Evolutionary conservation across 192 early-diverging fungal genomes (phyloP), one percentile per base, ranked within the genome.

Genomic region (Backusella tarrabulga): DNA sequence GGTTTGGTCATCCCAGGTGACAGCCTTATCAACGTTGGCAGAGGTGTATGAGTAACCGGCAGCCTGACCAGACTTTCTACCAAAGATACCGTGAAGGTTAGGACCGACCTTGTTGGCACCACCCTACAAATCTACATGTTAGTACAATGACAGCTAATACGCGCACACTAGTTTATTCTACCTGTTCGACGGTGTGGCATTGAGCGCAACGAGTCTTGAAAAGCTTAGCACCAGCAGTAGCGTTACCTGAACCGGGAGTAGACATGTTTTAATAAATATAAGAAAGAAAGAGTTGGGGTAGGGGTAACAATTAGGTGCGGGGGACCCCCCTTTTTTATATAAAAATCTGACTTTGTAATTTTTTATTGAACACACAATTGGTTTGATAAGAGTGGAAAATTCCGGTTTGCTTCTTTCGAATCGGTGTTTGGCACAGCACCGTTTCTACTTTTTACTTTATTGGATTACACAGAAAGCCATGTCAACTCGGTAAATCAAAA

Each of bases 161-260:
- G 26, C 7, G 42, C 2, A 32, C 6, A 6, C 14, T 41, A 5
- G 32, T 29, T 26, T 68, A 68, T 81, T 7, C 85, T 52, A 68
- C 82, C 17, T 67, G 85, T 76, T 99, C 96, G 35, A 97, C 91
- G 77, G 96, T 96, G 91, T 99, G 96, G 90, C 97, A 99, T 84
- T 96, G 96, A 73, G 97, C 96, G 79, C 97, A 99, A 76, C 97
- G 95, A 80, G 97, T 99, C 91, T 99, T 99, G 93, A 99, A 99
- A 66, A 84, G 83, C 79, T 84, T 84, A 35, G 83, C 83, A 72
- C 83, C 83, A 67, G 76, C 73, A 75, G 73, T 76, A 72, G 80
- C 80, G 76, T 81, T 74, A 70, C 80, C 80, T 63, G 73, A 52
- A 70, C 41, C 77, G 73, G 73, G 34, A 70, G 68, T 38, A 72